Percentiles rank a stretch among this genome's conserved stretches.
Conservation (phyloP, 768 basidiomycete species). For the Fomitopsis pulvina region DNA sequence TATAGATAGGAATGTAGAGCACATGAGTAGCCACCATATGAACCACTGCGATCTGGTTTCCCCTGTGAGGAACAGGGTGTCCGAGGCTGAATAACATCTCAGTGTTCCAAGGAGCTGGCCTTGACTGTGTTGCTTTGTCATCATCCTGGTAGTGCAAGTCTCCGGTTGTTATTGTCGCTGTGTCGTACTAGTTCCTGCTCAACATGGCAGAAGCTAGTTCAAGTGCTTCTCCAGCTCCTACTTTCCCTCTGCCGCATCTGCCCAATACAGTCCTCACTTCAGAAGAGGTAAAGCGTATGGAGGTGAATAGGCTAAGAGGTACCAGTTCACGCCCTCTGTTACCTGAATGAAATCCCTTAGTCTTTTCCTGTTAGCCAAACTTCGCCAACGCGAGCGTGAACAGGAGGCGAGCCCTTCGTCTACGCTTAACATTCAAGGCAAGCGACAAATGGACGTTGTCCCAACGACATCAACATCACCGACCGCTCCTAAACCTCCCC, state of each 20-base stretch:
- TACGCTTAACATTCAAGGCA: slow-evolving; percentile 58
- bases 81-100: too few relatives aligned
- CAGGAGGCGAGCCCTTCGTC: slow-evolving; percentile 43
- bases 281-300: slow-evolving; percentile 65
- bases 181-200: neutral
- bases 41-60: too few relatives aligned
- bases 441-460: slow-evolving; percentile 58
- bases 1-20: too few relatives aligned
- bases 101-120: too few relatives aligned
- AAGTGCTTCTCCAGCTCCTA: slow-evolving; percentile 24
- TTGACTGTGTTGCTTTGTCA: too few relatives aligned
- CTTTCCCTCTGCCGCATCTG: slow-evolving; percentile 31
- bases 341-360: neutral
- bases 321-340: neutral
- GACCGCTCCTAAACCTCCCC: slow-evolving; percentile 43
- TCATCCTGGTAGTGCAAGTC: too few relatives aligned
- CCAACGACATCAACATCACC: slow-evolving; percentile 57
- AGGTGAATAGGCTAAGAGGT: slow-evolving; percentile 80
- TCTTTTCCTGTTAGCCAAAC: slow-evolving; percentile 50
- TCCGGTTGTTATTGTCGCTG: too few relatives aligned
- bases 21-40: too few relatives aligned
- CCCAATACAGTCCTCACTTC: slow-evolving; percentile 37
- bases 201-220: slow-evolving; percentile 14
- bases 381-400: slow-evolving; percentile 62
- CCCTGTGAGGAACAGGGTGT: too few relatives aligned